A percentile compares a stretch with the other conserved stretches of the same genome.
Conservation (phyloP, 345 rosid species). For the Salix udensis region DNA sequence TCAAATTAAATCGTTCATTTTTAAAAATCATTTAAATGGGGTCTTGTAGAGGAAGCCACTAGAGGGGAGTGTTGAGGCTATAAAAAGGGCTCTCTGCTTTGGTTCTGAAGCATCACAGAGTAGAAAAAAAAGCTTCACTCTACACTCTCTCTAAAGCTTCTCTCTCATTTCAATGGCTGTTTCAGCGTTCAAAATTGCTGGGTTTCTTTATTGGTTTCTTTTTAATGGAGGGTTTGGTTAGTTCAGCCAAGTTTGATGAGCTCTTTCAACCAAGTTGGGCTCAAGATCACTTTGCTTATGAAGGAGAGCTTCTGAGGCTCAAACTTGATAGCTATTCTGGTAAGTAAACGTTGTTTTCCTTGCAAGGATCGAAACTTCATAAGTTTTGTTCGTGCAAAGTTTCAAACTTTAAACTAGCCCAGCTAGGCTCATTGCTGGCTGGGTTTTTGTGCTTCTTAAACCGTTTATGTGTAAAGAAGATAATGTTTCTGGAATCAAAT, state of each 20-base stretch:
- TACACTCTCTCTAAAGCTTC: not conserved
- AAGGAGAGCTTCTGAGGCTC: conserved; percentile 81
- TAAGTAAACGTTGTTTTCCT: conserved; percentile 14
- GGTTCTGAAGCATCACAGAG: not conserved
- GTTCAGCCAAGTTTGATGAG: conserved; percentile 59
- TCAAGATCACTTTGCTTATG: conserved; percentile 59
- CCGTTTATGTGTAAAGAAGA: not conserved
- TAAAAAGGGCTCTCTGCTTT: conserved; percentile 21
- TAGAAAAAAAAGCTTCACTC: conserved; percentile 1
- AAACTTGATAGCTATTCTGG: conserved; percentile 92
- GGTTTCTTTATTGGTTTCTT: conserved; percentile 32
- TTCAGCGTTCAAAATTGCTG: conserved; percentile 15
- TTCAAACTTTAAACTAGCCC: not conserved
- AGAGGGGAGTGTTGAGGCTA: conserved; percentile 23
- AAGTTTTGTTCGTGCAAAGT: not conserved
- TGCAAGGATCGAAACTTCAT: not conserved
- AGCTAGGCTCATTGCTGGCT: not conserved
- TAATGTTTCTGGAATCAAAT: not conserved
- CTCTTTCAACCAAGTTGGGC: conserved; percentile 90
- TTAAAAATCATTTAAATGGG: not conserved
- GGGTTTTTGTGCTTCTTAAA: not conserved
- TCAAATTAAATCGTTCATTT: not conserved
- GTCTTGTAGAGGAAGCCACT: conserved; percentile 27
- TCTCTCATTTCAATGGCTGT: conserved; percentile 24
- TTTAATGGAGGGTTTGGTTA: conserved; percentile 35